Conservation (phyloP, 768 basidiomycete species). For the Cyclocybe aegerita region DNA sequence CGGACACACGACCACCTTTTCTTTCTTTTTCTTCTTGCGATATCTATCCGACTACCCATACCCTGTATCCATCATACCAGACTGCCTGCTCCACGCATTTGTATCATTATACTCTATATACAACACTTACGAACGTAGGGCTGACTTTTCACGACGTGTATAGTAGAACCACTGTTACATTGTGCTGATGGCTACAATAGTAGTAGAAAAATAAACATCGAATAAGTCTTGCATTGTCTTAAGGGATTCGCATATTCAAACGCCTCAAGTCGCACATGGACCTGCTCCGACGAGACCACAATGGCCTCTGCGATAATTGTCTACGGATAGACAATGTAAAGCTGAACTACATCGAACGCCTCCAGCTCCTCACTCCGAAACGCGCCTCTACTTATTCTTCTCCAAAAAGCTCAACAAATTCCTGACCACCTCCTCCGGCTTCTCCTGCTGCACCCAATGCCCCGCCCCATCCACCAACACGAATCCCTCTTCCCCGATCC, state of each 20-base stretch:
- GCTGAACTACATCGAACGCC: too few relatives aligned
- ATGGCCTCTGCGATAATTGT: too few relatives aligned
- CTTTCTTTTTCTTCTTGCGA: slow-evolving; percentile 2
- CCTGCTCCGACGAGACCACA: too few relatives aligned
- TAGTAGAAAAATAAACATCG: too few relatives aligned
- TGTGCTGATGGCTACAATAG: too few relatives aligned
- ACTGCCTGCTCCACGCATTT: slow-evolving; percentile 1
- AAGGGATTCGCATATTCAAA: too few relatives aligned
- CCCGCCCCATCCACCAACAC: slow-evolving; percentile 57
- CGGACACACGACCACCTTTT: background rate
- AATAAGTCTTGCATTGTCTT: too few relatives aligned
- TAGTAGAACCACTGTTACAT: too few relatives aligned
- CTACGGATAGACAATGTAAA: too few relatives aligned
- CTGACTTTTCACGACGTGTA: background rate
- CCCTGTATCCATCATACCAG: slow-evolving; percentile 8
- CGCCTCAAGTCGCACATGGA: too few relatives aligned
- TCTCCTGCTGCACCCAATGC: slow-evolving; percentile 66
- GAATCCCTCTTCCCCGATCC: slow-evolving; percentile 43
- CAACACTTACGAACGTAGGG: slow-evolving; percentile 1
- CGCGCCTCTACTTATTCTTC: background rate
- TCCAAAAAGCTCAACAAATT: slow-evolving; percentile 38
- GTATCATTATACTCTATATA: slow-evolving; percentile 6
- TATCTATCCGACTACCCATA: slow-evolving; percentile 2
- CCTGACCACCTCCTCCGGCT: slow-evolving; percentile 39
- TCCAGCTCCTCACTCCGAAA: too few relatives aligned